Base-by-base conservation (phyloP, 2,329 filamentous ascomycete genomes). In the Talaromyces sp. region DNA sequence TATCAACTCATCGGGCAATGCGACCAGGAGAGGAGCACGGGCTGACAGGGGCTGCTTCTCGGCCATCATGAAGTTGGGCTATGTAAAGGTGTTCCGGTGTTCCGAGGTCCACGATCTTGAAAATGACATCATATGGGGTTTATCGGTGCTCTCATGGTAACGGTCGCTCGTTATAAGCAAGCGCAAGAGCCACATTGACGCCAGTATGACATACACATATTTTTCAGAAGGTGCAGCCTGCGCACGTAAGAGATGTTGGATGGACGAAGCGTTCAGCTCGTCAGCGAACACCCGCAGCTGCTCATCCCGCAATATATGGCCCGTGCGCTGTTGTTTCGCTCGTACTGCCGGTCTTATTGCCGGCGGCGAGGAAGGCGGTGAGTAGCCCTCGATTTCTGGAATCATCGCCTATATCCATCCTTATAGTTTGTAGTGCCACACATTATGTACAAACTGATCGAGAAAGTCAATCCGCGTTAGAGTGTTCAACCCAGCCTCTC, bases 1-100 rank as follows among this genome's bases (percentile, higher is more conserved):
- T 32, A 96, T 78, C 9, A 96, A 80, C 72, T 97, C 93, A 13
- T 85, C 74, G 0, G 93, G 93, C 0, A 96, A 81, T 21, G 74
- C 70, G 31, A 71, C 64, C 1, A 77, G 56, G 26, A 17, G 31
- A 24, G 26, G 2, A 52, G 27, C 21, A n/a, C 24, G 24, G 11
- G 24, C 26, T 27, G 49, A 52, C 27, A 24, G 8, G 10, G 24
- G 26, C 27, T n/a, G 49, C 27, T n/a, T n/a, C 14, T 52, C 49
- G 27, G 49, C 26, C 49, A 52, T 52, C 8, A 1, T 67, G 62
- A 11, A 69, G 66, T 3, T 58, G 52, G 17, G 43, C 19, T 19
- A 21, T 43, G 1, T 43, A 21, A 21, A 4, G 17, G 41, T 35
- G 13, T 35, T 35, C 32, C 32, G 32, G 6, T 38, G 14, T 38